These are phyloP conservation scores for Pseudozyma sp. DNA, from an alignment of 1,284 basidiomycete genomes.

Conservation along the genomic window DNA sequence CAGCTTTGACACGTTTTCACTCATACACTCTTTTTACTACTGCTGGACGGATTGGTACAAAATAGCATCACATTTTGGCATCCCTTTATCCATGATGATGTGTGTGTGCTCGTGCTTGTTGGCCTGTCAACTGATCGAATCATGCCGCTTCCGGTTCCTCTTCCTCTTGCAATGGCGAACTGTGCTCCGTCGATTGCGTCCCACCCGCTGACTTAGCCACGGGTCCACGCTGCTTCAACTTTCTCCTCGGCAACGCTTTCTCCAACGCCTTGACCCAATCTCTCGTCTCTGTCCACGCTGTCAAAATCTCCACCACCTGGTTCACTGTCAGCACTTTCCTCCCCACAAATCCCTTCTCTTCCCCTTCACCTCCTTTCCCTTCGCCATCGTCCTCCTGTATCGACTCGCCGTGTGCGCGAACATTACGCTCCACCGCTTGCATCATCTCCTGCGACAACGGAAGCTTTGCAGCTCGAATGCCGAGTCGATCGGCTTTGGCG, in stretches of 20 bases:
- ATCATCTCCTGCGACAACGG: slow-evolving; percentile 80
- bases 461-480: slow-evolving; percentile 85
- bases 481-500: slow-evolving; percentile 81
- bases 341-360: slow-evolving; percentile 30
- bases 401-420: slow-evolving; percentile 32
- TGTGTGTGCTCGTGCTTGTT: not conserved
- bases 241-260: slow-evolving; percentile 35
- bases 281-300: slow-evolving; percentile 78
- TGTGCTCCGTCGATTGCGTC: not conserved
- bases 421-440: slow-evolving; percentile 67
- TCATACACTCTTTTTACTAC: not conserved
- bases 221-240: slow-evolving; percentile 31
- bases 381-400: slow-evolving; percentile 14
- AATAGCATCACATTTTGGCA: slow-evolving; percentile 9
- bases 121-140: not conserved
- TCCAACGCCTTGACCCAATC: slow-evolving; percentile 71
- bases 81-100: not conserved
- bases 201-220: slow-evolving; percentile 1
- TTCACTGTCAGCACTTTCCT: slow-evolving; percentile 97
- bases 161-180: not conserved
- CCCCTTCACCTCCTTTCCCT: not conserved
- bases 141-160: slow-evolving; percentile 3
- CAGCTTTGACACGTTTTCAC: not conserved
- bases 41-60: slow-evolving; percentile 26
- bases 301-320: slow-evolving; percentile 90